phyloP scores from a whole-genome alignment of 1,284 basidiomycete genomes.

The Ceratobasidium sp. region DNA sequence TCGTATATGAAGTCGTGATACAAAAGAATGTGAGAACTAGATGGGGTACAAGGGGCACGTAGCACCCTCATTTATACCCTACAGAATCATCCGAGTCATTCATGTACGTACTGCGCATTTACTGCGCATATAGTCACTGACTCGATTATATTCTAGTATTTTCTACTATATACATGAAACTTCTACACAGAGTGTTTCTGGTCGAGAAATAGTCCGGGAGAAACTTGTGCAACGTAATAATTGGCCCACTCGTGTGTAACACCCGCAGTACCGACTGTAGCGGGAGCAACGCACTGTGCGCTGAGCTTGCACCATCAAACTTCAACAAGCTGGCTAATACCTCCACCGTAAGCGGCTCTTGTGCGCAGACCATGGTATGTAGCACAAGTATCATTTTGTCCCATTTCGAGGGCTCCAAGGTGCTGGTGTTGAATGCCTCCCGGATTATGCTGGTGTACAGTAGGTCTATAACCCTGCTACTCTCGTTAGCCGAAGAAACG shows the following conservation, averaged over 20 bases:
- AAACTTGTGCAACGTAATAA: conserved; percentile 5
- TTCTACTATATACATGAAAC: no score
- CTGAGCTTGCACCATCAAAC: neutral
- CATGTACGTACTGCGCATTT: no score
- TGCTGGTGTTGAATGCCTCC: neutral
- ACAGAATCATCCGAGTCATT: no score
- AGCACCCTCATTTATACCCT: no score
- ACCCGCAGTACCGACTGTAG: conserved; percentile 1
- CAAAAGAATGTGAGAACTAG: no score
- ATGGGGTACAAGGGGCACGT: no score
- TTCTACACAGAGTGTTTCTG: neutral
- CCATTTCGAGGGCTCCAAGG: neutral
- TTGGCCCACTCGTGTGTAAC: neutral
- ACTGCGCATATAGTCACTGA: no score
- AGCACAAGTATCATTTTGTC: neutral
- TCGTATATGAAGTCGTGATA: no score
- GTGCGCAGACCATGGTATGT: neutral
- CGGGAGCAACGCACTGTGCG: neutral
- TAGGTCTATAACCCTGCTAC: neutral
- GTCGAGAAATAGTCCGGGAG: conserved; percentile 14
- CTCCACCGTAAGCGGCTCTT: no score
- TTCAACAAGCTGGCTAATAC: neutral
- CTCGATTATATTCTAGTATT: no score
- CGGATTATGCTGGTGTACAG: neutral
- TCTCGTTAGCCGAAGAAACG: neutral